Conservation (phyloP, 2,329 filamentous ascomycete genomes). For the Helotiales sp. region DNA sequence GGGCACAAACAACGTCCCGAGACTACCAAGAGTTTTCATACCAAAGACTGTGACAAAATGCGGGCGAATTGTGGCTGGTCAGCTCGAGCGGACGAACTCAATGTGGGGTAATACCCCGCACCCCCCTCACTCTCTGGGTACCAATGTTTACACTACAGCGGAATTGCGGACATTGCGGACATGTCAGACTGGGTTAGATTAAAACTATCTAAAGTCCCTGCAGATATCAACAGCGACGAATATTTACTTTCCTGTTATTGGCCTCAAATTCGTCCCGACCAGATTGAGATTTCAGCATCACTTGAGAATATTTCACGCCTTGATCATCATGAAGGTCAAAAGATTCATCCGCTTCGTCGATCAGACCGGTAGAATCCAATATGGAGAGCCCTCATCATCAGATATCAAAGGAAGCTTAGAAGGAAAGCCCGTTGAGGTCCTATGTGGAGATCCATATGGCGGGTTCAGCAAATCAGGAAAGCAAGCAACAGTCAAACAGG, state of each 20-base stretch:
- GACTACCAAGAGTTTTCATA: no score
- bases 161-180: slow-evolving; percentile 1
- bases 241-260: not conserved
- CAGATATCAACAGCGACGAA: not conserved
- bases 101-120: not conserved
- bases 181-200: not conserved
- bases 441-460: slow-evolving; percentile 24
- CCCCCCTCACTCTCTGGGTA: not conserved
- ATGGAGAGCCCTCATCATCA: slow-evolving; percentile 41
- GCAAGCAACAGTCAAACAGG: slow-evolving; percentile 21
- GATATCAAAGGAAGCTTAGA: slow-evolving; percentile 15
- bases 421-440: slow-evolving; percentile 18
- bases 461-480: slow-evolving; percentile 12
- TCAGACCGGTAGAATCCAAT: slow-evolving; percentile 42
- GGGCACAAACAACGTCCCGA: no score
- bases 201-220: not conserved
- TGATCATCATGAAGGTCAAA: slow-evolving; percentile 20
- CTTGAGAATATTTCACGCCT: not conserved
- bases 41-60: not conserved
- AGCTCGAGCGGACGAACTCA: not conserved
- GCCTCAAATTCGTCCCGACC: not conserved
- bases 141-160: not conserved
- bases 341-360: slow-evolving; percentile 46
- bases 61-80: not conserved
- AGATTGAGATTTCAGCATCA: not conserved